Evolutionary conservation across 2,329 filamentous ascomycete genomes (phyloP), one percentile per base, ranked within the genome.

Genomic region (Penicillium concentricum): DNA sequence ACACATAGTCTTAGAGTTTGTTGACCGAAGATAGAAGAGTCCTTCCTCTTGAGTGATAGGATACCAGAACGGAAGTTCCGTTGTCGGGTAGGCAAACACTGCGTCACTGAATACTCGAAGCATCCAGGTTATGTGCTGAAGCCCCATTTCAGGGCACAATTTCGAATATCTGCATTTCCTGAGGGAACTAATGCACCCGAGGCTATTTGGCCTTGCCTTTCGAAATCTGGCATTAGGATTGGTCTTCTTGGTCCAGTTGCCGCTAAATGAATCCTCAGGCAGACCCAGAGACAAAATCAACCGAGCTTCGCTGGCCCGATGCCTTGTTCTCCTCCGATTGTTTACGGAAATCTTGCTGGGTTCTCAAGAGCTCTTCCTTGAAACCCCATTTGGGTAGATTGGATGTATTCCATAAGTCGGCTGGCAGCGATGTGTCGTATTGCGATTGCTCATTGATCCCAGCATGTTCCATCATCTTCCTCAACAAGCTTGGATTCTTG

Each of bases 401-500:
- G 3, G 66, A 63, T 5, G 72, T 64, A 61, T 76, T 64, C 76
- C 76, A 81, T 48, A 79, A 39, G 8, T 76, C 71, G 18, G 50
- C 54, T 5, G 76, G 71, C 37, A 81, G 61, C 12, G 82, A 79
- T 15, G 81, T 82, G 43, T 73, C 73, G 69, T 87, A 85, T 64
- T 84, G 81, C 10, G 80, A 78, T 61, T 79, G 73, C 43, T 78
- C 76, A 47, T 74, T 73, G 35, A 88, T 78, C 1, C 80, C 82
- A 8, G 82, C 81, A 73, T 85, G 85, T 7, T 79, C 74, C 78
- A 84, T 81, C 69, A 87, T 70, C 60, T 82, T 85, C 15, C 74
- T 73, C 49, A 85, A 70, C 48, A 87, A 73, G 54, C 79, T 81
- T 9, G 85, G 85, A 64, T 87, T 87, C 42, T 81, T 81, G 28